Evolutionary conservation across 257 asterid species (phyloP).

Genomic region (Nemophila menziesii): DNA sequence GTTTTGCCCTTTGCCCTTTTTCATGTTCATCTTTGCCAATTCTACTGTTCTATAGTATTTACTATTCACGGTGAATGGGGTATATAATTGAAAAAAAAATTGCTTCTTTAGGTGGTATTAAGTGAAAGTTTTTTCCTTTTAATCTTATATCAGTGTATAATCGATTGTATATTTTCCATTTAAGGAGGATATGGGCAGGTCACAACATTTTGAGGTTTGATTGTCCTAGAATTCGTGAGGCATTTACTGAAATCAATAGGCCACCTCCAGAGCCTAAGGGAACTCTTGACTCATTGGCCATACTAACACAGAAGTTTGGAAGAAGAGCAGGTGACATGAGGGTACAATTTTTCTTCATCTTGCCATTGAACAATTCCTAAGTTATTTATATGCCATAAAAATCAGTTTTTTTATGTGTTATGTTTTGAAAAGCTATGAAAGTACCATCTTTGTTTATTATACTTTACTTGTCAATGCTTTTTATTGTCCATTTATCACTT

Average conservation of each 20-base stretch:
- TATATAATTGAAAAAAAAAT: too few species aligned
- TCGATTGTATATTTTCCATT: not conserved
- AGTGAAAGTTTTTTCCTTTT: too few species aligned
- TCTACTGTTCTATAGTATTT: too few species aligned
- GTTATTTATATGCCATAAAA: not conserved
- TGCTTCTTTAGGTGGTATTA: not conserved
- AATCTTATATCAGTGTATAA: too few species aligned
- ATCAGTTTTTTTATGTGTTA: not conserved
- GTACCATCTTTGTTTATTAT: not conserved
- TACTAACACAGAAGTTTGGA: constrained; percentile 68
- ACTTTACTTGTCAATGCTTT: too few species aligned
- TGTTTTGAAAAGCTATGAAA: not conserved
- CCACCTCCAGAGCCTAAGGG: constrained; percentile 93
- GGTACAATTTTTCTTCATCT: constrained; percentile 24
- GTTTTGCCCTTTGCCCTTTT: not conserved
- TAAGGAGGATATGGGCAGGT: constrained; percentile 75
- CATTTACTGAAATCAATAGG: constrained; percentile 63
- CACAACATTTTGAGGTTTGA: constrained; percentile 84
- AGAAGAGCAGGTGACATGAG: constrained; percentile 97
- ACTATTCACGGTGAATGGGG: too few species aligned
- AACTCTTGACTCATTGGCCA: constrained; percentile 60
- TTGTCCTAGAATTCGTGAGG: constrained; percentile 69
- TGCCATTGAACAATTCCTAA: not conserved
- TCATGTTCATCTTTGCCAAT: too few species aligned
- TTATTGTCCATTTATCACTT: too few species aligned